A percentile compares a stretch with the other conserved stretches of the same genome.
These are phyloP conservation scores for Talaromyces sp. DNA, from an alignment of 2,329 filamentous ascomycete species.

Conservation along the genomic window DNA sequence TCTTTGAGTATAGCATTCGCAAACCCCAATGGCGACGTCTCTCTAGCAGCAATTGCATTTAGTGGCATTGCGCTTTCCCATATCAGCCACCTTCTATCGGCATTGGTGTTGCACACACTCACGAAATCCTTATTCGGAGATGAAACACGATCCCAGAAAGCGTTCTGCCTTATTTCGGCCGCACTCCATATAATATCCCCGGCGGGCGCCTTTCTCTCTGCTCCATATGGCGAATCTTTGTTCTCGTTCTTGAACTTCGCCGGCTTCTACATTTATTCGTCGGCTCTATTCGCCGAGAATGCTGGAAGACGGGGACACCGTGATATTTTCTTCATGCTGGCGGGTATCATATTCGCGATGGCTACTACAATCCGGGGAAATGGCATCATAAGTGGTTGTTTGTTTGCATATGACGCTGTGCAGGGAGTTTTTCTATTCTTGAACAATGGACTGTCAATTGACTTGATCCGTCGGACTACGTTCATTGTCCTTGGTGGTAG, in stretches of 20 bases:
- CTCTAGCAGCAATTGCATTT: conserved; percentile 21
- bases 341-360: conserved; percentile 68
- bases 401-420: conserved; percentile 66
- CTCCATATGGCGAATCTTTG: conserved; percentile 77
- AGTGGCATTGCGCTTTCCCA: conserved; percentile 67
- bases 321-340: conserved; percentile 56
- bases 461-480: conserved; percentile 53
- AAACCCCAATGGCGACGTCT: not conserved
- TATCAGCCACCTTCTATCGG: conserved; percentile 72
- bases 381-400: conserved; percentile 75
- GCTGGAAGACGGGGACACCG: conserved; percentile 29
- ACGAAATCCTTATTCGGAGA: conserved; percentile 56
- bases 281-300: conserved; percentile 37
- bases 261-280: conserved; percentile 69
- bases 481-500: conserved; percentile 66
- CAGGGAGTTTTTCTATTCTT: conserved; percentile 45
- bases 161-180: conserved; percentile 60
- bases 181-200: conserved; percentile 80
- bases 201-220: conserved; percentile 83
- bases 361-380: conserved; percentile 79
- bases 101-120: conserved; percentile 68
- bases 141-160: conserved; percentile 30
- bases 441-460: conserved; percentile 34
- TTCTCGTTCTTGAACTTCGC: conserved; percentile 76
- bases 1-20: not conserved